Evolutionary conservation across 106 monocot genomes (phyloP).

Genomic region (Gastrodia elata): DNA sequence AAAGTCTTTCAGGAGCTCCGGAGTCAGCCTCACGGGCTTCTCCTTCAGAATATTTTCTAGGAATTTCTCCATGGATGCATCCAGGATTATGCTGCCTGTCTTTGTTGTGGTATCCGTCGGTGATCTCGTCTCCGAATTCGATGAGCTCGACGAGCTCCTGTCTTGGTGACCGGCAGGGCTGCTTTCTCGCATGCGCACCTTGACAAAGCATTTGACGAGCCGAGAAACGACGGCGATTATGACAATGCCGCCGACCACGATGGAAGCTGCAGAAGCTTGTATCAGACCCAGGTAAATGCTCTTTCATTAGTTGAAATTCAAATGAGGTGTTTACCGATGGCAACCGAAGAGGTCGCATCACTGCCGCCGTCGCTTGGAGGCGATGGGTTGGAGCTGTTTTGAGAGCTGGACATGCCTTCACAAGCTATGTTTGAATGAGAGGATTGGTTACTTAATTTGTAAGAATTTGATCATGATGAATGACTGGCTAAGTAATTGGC

Average conservation of each 20-base stretch:
- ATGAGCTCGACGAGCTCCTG: neutral
- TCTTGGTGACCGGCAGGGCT: neutral
- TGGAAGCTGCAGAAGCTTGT: conserved; percentile 8
- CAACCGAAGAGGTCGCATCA: no score
- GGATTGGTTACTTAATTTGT: no score
- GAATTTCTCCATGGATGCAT: conserved; percentile 6
- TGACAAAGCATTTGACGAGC: neutral
- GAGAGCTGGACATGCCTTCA: no score
- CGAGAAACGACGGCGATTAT: neutral
- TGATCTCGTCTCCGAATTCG: neutral
- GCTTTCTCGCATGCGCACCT: neutral
- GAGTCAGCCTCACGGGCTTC: conserved; percentile 13
- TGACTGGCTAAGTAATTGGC: no score
- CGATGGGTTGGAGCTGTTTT: no score
- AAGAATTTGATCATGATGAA: no score
- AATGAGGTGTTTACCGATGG: no score
- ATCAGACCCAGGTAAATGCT: no score
- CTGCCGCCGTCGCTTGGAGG: no score
- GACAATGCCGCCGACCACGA: neutral
- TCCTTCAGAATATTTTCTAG: conserved; percentile 5
- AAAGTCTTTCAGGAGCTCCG: conserved; percentile 1
- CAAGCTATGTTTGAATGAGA: no score
- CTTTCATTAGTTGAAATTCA: no score
- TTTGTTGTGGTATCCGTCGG: neutral
- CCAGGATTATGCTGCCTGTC: no score